Base-by-base conservation (phyloP, 495 filamentous ascomycete genomes). In the Hypoxylon subgilvum region DNA sequence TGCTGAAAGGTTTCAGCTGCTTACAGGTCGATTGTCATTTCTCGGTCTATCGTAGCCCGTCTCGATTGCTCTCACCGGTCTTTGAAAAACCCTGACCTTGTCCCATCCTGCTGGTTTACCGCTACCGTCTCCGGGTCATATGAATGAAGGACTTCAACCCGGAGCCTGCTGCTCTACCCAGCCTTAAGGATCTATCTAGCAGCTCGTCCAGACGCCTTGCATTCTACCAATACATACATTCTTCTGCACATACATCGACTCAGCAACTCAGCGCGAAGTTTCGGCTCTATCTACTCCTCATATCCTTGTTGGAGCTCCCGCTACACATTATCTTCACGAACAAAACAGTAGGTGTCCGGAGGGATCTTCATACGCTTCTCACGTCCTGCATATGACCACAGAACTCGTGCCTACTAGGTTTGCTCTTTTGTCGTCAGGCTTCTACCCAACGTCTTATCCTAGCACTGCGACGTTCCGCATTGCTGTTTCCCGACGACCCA, bases 281-380 rank as follows among this genome's bases (percentile, higher is more conserved):
- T 10, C 25, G 38, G 16, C 35, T 50, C 44, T 30, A 19, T 23
- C 31, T 45, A 51, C 3, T 19, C 55, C 23, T 17, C 32, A 28
- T 18, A 52, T 27, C 56, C 56, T 52, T 52, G 56, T 25, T 46
- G 25, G 17, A 28, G 13, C 44, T 18, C 34, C 16, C 13, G 4
- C 16, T 14, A 9, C 34, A 5, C 35, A 36, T 40, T 31, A 38
- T 28, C 28, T 46, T 34, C 14, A 12, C 2, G 4, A 9, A n/a
- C 44, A 47, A 23, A 50, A 52, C 16, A 45, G 16, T 35, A 50
- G 39, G 9, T n/a, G 21, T 38, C 42, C 22, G 46, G 35, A 50
- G 30, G 38, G 58, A 57, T 63, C 48, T 53, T 46, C 60, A 27
- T 53, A 53, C 46, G 60, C 52, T 40, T 63, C 16, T 43, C 19